Evolutionary conservation across 139 green algal species (phyloP).

Genomic region (Chlamydomonas sphaeroides): DNA sequence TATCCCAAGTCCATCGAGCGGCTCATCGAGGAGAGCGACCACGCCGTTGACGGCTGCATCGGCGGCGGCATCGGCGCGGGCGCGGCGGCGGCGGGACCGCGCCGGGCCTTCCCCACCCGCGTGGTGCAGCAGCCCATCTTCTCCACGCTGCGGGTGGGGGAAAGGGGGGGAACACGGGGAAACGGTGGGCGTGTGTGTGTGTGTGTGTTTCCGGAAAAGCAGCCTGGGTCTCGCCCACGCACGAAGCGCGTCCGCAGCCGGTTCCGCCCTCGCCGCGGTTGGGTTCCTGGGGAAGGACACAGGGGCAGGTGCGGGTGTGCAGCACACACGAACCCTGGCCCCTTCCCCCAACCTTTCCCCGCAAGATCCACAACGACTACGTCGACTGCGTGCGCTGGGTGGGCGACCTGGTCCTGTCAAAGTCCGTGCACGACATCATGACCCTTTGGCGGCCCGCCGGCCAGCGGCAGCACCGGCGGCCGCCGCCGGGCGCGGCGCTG

Average conservation of each 20-base stretch:
- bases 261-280: too few relatives aligned
- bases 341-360: too few relatives aligned
- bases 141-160: slow-evolving; percentile 41
- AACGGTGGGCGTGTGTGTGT: background rate
- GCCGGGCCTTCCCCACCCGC: slow-evolving; percentile 14
- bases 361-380: slow-evolving; percentile 79
- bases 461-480: background rate
- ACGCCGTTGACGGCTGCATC: background rate
- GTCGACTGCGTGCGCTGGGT: slow-evolving; percentile 87
- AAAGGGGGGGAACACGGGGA: background rate
- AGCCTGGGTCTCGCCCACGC: too few relatives aligned
- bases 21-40: background rate
- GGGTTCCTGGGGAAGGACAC: too few relatives aligned
- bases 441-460: slow-evolving; percentile 9
- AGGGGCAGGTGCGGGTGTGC: too few relatives aligned
- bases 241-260: too few relatives aligned
- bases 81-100: background rate
- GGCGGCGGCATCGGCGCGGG: background rate
- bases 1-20: background rate
- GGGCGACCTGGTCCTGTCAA: slow-evolving; percentile 68
- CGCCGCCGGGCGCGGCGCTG: background rate
- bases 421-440: slow-evolving; percentile 25
- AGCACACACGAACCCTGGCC: too few relatives aligned
- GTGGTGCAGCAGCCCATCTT: slow-evolving; percentile 46
- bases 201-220: too few relatives aligned